A percentile compares a stretch with the other conserved stretches of the same genome.
Conservation (phyloP, 306 rosid genomes). For the Vigna unguiculata region DNA sequence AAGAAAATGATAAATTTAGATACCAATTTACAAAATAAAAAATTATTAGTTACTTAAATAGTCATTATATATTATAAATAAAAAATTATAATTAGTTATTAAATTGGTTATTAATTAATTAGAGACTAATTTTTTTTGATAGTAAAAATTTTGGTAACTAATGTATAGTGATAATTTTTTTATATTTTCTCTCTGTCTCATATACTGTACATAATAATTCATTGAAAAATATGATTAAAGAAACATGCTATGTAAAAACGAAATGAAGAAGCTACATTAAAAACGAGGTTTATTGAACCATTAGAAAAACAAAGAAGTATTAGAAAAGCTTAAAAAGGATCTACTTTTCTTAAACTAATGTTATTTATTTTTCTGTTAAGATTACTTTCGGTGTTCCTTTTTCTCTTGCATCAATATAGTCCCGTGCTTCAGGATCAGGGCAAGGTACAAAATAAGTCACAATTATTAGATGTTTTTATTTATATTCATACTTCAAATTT, state of each 20-base stretch:
- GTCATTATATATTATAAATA: too few relatives aligned
- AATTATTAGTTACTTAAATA: too few relatives aligned
- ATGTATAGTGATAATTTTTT: too few relatives aligned
- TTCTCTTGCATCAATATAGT: constrained; percentile 77
- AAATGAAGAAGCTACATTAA: background rate
- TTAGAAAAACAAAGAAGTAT: background rate
- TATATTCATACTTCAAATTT: too few relatives aligned
- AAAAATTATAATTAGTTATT: too few relatives aligned
- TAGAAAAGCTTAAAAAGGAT: background rate
- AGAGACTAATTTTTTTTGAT: too few relatives aligned
- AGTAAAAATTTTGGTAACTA: too few relatives aligned
- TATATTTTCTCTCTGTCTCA: too few relatives aligned
- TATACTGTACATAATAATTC: background rate
- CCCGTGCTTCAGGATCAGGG: constrained; percentile 65
- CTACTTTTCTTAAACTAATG: background rate
- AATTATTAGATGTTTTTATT: background rate
- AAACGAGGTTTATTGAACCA: background rate
- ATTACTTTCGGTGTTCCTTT: constrained; percentile 75
- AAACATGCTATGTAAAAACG: background rate
- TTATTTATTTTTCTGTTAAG: constrained; percentile 37
- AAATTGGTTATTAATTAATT: too few relatives aligned
- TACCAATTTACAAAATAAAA: too few relatives aligned
- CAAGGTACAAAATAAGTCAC: constrained; percentile 58
- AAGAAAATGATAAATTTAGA: too few relatives aligned
- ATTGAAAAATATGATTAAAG: background rate